These are phyloP conservation scores for Rutstroemia sp. DNA, from an alignment of 2,329 filamentous ascomycete species.

Conservation along the genomic window DNA sequence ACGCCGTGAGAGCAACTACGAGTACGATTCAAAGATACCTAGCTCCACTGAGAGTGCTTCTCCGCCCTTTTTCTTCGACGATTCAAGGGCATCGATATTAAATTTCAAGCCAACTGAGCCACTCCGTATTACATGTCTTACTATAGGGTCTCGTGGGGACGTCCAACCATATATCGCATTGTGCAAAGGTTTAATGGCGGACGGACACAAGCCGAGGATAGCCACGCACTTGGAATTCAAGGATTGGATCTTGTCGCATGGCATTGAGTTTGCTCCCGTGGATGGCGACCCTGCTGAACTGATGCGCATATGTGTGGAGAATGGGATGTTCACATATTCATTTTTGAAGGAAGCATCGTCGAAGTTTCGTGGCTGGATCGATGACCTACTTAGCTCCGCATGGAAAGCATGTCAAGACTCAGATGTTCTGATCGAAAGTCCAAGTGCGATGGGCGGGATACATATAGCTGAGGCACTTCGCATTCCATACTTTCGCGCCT, in stretches of 20 bases:
- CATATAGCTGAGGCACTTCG: slow-evolving; percentile 90
- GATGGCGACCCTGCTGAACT: slow-evolving; percentile 89
- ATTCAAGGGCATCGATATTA: slow-evolving; percentile 77
- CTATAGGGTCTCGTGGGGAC: slow-evolving; percentile 91
- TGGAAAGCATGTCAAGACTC: slow-evolving; percentile 79
- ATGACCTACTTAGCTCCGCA: slow-evolving; percentile 74
- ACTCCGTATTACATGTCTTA: slow-evolving; percentile 83
- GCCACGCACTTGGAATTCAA: slow-evolving; percentile 90
- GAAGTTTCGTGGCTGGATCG: slow-evolving; percentile 92
- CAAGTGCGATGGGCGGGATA: slow-evolving; percentile 94
- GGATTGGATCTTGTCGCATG: slow-evolving; percentile 82
- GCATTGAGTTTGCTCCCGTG: slow-evolving; percentile 84
- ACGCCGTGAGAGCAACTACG: slow-evolving; percentile 45
- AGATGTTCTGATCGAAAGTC: slow-evolving; percentile 89
- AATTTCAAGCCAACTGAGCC: slow-evolving; percentile 82
- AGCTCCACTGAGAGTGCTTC: slow-evolving; percentile 45
- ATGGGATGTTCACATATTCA: slow-evolving; percentile 91
- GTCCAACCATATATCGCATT: slow-evolving; percentile 97
- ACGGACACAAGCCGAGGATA: slow-evolving; percentile 81
- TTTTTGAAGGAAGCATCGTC: slow-evolving; percentile 82
- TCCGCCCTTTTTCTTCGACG: slow-evolving; percentile 80
- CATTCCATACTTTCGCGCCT: slow-evolving; percentile 94
- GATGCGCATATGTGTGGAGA: slow-evolving; percentile 93
- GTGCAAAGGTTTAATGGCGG: slow-evolving; percentile 80
- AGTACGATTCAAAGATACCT: slow-evolving; percentile 44